Percentiles rank a stretch among this genome's conserved stretches.
Evolutionary conservation across 2,329 filamentous ascomycete species (phyloP).

Genomic region (Diaporthe humulicola): DNA sequence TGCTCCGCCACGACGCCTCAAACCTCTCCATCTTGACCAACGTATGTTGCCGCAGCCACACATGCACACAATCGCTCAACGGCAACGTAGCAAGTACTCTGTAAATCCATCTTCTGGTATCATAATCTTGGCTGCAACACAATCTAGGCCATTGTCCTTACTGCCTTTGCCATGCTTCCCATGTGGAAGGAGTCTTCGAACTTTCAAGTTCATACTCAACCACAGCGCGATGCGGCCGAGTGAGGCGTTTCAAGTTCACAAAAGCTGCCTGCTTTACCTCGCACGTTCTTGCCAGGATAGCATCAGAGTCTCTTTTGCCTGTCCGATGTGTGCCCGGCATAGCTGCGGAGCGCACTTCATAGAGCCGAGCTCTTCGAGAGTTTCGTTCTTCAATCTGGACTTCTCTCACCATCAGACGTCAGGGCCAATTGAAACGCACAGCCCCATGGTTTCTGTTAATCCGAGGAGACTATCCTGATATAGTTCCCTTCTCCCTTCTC

Average conservation of each 20-base stretch:
- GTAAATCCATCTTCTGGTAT: not conserved
- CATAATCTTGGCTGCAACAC: not conserved
- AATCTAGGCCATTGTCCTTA: no score
- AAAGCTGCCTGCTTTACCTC: not conserved
- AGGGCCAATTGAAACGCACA: slow-evolving; percentile 30
- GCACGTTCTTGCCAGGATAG: not conserved
- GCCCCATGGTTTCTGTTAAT: slow-evolving; percentile 5
- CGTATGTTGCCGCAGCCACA: not conserved
- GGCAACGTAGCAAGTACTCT: not conserved
- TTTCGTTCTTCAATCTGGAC: not conserved
- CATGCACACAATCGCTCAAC: not conserved
- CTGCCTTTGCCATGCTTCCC: not conserved
- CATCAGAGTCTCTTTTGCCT: not conserved
- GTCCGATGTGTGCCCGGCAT: not conserved
- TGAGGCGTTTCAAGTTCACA: not conserved
- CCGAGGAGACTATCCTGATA: slow-evolving; percentile 2
- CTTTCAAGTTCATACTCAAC: not conserved
- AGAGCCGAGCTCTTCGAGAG: not conserved
- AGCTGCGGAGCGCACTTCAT: slow-evolving; percentile 14
- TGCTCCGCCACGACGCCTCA: slow-evolving; percentile 14
- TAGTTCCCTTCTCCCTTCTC: not conserved
- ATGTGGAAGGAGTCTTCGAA: not conserved
- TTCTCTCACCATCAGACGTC: not conserved
- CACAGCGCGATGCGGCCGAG: not conserved
- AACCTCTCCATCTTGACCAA: not conserved